phyloP scores from a whole-genome alignment of 306 rosid species.

The Abrus precatorius region DNA sequence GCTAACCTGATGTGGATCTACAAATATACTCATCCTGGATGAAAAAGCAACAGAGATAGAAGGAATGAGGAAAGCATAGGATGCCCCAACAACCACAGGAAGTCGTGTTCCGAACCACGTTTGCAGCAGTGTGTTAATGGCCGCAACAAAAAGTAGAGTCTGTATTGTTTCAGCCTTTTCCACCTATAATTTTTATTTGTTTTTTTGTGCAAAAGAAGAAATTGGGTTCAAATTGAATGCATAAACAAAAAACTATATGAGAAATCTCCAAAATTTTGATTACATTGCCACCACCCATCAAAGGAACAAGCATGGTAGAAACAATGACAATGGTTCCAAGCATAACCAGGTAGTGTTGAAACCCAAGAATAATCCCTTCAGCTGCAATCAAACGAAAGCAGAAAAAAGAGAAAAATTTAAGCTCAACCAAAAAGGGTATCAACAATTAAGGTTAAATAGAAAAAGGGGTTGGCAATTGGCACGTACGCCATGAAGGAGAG shows the following conservation, averaged over 20 bases:
- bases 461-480: neutral
- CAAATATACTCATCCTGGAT: conserved; percentile 55
- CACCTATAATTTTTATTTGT: conserved; percentile 50
- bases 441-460: neutral
- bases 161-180: conserved; percentile 89
- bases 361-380: conserved; percentile 76
- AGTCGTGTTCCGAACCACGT: conserved; percentile 81
- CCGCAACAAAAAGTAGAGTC: conserved; percentile 79
- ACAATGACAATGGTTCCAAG: conserved; percentile 76
- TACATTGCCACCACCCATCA: conserved; percentile 97
- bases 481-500: conserved; percentile 80
- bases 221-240: conserved; percentile 8
- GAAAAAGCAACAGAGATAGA: conserved; percentile 64
- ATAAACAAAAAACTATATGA: neutral
- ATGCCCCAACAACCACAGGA: conserved; percentile 83
- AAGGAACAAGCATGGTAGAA: conserved; percentile 70
- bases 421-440: neutral
- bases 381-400: conserved; percentile 57
- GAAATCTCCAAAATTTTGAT: neutral
- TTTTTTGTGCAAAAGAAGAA: neutral
- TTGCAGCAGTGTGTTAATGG: conserved; percentile 81
- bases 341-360: conserved; percentile 84
- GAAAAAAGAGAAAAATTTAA: neutral
- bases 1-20: conserved; percentile 76
- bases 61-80: conserved; percentile 79